These are phyloP conservation scores for Isabelozyma pseudorhagii DNA, from an alignment of 805 yeast genomes.

Conservation along the genomic window DNA sequence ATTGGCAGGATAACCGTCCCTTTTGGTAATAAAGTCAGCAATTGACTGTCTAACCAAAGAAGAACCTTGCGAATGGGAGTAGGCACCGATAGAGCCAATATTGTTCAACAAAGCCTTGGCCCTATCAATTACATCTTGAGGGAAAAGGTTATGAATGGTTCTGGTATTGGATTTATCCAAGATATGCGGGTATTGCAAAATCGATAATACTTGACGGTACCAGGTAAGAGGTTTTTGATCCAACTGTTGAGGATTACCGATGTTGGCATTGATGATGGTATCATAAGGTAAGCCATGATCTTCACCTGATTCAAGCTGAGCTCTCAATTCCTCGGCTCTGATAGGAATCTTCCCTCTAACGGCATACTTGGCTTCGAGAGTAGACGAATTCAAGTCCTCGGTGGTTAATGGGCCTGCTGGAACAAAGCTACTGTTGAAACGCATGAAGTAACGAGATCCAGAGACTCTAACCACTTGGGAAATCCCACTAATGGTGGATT, in stretches of 20 bases:
- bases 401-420: constrained; percentile 12
- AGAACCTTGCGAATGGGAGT: constrained; percentile 91
- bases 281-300: constrained; percentile 69
- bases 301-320: constrained; percentile 43
- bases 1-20: constrained; percentile 71
- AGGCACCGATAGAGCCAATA: constrained; percentile 89
- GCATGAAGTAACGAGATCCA: background rate
- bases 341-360: constrained; percentile 94
- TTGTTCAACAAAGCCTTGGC: constrained; percentile 59
- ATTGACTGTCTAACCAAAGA: constrained; percentile 67
- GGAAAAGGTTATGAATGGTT: constrained; percentile 33
- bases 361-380: constrained; percentile 88
- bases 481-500: background rate
- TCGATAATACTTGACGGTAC: constrained; percentile 84
- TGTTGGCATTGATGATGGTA: constrained; percentile 82
- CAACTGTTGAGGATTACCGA: constrained; percentile 97
- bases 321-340: constrained; percentile 80
- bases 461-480: background rate
- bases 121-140: constrained; percentile 70
- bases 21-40: constrained; percentile 70
- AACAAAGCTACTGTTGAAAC: constrained; percentile 4
- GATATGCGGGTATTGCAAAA: constrained; percentile 81
- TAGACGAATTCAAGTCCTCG: constrained; percentile 64
- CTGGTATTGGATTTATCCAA: constrained; percentile 31
- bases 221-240: constrained; percentile 95